Evolutionary conservation across 129 eudicot species (phyloP).

Genomic region (Escallonia rubra): DNA sequence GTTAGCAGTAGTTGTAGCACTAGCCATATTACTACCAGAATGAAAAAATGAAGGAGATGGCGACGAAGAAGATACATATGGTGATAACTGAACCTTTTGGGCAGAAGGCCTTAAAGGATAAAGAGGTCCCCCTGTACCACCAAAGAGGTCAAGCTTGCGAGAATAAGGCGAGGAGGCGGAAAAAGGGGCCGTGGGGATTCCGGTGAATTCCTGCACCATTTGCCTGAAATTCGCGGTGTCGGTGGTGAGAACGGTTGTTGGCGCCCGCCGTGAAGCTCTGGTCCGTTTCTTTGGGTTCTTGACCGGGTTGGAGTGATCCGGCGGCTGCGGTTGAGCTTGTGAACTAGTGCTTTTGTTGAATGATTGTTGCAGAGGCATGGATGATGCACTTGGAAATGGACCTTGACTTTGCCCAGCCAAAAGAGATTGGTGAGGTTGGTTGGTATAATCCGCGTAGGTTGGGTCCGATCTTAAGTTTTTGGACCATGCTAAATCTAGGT

Average conservation of each 20-base stretch:
- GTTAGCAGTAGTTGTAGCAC: conserved; percentile 22
- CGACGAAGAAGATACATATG: conserved; percentile 5
- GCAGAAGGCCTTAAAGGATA: conserved; percentile 53
- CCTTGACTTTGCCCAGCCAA: conserved; percentile 1
- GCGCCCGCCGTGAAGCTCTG: conserved; percentile 88
- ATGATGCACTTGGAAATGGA: conserved; percentile 19
- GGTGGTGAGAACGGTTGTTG: conserved; percentile 81
- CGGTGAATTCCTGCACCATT: conserved; percentile 96
- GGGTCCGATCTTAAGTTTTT: conserved; percentile 27
- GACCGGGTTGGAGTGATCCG: conserved; percentile 14
- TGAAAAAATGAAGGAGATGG: conserved; percentile 26
- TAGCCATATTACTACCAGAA: conserved; percentile 13
- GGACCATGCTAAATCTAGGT: conserved; percentile 36
- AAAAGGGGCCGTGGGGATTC: conserved; percentile 76
- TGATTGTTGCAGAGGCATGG: neutral
- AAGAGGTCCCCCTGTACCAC: conserved; percentile 29
- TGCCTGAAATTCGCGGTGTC: conserved; percentile 79
- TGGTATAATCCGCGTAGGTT: neutral
- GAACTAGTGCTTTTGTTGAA: neutral
- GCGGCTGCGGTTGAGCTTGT: conserved; percentile 6
- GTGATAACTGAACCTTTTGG: conserved; percentile 34
- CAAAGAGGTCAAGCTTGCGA: conserved; percentile 59
- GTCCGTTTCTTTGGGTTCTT: conserved; percentile 74
- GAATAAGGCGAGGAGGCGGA: conserved; percentile 42
- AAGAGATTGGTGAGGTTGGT: neutral